These are phyloP conservation scores for Rhizopus microsporus DNA, from an alignment of 371 early-diverging fungal genomes.

Conservation along the genomic window DNA sequence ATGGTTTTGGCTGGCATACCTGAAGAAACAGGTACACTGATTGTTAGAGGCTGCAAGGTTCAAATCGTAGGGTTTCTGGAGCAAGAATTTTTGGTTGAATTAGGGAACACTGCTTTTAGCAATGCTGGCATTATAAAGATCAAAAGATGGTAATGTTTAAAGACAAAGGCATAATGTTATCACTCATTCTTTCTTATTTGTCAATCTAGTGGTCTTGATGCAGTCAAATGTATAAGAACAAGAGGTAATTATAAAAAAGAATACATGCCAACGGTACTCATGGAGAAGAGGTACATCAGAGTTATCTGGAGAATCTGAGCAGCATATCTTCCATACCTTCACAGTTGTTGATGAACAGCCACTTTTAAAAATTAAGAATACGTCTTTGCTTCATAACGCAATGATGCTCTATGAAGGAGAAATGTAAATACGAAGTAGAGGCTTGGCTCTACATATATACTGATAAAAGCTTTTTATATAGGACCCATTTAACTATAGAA, in stretches of 20 bases:
- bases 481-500: conserved; percentile 60
- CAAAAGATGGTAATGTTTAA: conserved; percentile 33
- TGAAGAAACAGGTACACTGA: conserved; percentile 57
- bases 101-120: conserved; percentile 24
- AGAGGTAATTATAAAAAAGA: conserved; percentile 16
- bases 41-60: conserved; percentile 68
- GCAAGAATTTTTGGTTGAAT: conserved; percentile 65
- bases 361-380: conserved; percentile 60
- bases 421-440: conserved; percentile 44
- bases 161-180: background rate
- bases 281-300: conserved; percentile 4
- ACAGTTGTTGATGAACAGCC: conserved; percentile 73
- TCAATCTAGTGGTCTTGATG: conserved; percentile 31
- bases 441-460: background rate
- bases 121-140: conserved; percentile 17
- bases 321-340: conserved; percentile 51
- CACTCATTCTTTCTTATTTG: background rate
- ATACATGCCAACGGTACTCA: too few species aligned
- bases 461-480: conserved; percentile 11
- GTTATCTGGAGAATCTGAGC: conserved; percentile 9
- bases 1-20: conserved; percentile 70
- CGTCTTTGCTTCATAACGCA: conserved; percentile 64
- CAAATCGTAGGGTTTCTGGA: conserved; percentile 74
- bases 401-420: conserved; percentile 85
- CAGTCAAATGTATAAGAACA: conserved; percentile 27